Evolutionary conservation across 139 green algal species (phyloP).

Genomic region (Astrephomene gubernaculifera): DNA sequence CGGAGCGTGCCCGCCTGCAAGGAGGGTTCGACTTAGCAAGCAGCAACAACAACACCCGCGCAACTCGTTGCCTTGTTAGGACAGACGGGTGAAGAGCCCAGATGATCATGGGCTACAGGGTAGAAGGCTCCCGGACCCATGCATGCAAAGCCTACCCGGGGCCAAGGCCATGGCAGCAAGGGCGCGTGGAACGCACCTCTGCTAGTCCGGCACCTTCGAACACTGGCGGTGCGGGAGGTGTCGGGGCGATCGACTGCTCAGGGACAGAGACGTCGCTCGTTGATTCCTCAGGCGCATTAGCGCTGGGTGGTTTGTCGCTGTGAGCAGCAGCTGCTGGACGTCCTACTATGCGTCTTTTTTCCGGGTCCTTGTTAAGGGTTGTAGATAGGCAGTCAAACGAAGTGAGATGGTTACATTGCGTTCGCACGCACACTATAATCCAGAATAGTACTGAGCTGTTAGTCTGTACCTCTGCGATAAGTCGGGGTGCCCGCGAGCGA

Average conservation of each 20-base stretch:
- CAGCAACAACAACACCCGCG: not conserved
- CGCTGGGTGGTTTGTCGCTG: no score
- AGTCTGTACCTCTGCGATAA: constrained; percentile 4
- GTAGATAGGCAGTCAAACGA: not conserved
- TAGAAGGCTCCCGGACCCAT: not conserved
- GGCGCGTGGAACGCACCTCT: constrained; percentile 3
- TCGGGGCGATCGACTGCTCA: not conserved
- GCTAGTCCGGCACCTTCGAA: constrained; percentile 26
- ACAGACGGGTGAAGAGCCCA: not conserved
- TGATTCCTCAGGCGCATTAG: not conserved
- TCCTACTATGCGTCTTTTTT: constrained; percentile 23
- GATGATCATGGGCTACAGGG: not conserved
- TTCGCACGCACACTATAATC: not conserved
- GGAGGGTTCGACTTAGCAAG: not conserved
- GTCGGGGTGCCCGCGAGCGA: not conserved
- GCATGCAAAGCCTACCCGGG: not conserved
- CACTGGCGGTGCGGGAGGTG: not conserved
- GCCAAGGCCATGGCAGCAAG: not conserved
- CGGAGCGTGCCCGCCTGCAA: constrained; percentile 40
- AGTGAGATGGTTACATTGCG: not conserved
- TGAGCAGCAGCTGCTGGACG: not conserved
- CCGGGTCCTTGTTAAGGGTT: not conserved
- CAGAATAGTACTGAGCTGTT: not conserved
- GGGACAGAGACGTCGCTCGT: no score
- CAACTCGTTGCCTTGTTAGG: not conserved